Conservation (phyloP, 2,329 filamentous ascomycete species). For the Fusarium udum region DNA sequence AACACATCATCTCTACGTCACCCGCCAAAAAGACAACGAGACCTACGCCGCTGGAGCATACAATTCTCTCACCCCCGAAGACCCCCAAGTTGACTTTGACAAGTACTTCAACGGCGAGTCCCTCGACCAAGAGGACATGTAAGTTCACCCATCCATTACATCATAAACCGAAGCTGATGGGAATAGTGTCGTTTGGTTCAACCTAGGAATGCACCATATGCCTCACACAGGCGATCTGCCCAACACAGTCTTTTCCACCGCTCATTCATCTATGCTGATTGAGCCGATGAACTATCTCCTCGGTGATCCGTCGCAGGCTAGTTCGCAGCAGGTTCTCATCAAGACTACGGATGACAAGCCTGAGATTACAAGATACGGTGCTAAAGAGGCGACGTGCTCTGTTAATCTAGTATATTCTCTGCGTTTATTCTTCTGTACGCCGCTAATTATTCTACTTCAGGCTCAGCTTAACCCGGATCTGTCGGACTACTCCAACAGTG, state of each 20-base stretch:
- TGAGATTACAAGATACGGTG: background rate
- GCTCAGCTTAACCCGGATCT: background rate
- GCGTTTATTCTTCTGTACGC: fast-evolving
- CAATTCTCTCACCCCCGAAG: background rate
- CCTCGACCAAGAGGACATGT: background rate
- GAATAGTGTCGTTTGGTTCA: background rate
- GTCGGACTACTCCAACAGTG: background rate
- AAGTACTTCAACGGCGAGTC: slow-evolving; percentile 6
- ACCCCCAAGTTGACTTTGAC: slow-evolving; percentile 4
- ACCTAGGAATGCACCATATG: background rate
- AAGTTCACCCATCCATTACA: fast-evolving
- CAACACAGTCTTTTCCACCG: background rate
- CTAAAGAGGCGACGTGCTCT: background rate
- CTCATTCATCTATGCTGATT: background rate
- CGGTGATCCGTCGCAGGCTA: background rate
- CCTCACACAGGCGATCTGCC: slow-evolving; percentile 6
- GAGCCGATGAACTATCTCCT: background rate
- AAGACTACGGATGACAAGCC: background rate
- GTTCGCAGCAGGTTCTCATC: background rate
- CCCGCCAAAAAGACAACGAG: background rate
- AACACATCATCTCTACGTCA: slow-evolving; percentile 1
- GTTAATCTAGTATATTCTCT: background rate
- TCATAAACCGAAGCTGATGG: background rate
- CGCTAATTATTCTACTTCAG: background rate
- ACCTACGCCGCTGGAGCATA: background rate